Evolutionary conservation across 257 asterid genomes (phyloP), one percentile per base, ranked within the genome.

Genomic region (Coffea eugenioides): DNA sequence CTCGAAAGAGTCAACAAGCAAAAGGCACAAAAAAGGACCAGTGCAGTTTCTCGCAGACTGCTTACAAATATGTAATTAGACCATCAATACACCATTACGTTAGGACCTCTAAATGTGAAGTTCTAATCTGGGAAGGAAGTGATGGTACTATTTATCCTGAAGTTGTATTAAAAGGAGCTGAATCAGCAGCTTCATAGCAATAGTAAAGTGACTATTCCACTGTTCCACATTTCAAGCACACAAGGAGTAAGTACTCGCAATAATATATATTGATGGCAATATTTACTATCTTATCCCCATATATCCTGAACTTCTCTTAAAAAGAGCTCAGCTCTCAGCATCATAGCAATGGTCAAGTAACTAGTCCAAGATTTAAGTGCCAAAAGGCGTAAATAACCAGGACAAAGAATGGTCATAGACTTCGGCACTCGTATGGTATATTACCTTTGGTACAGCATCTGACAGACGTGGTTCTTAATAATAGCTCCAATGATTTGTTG

Each of bases 401-500:
- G 54, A 39, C 1, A 21, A 69, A 23, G 39, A 36, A 15, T 49
- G 39, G 67, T 48, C 34, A 1, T 10, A 49, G 9, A 71, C 57
- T 45, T 56, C 23, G 4, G 20, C 45, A 75, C 67, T 54, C 73
- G 83, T 69, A 74, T 36, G 65, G 69, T 34, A 68, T 39, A 76
- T 83, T 79, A 96, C 99, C 98, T 92, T 43, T 90, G 84, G 74
- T 77, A 77, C 72, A 94, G 87, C 78, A 80, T 89, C 80, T 89
- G 87, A 86, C 90, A 92, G 25, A 89, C 61, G 79, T 88, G 90
- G 59, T 87, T 89, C 90, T 96, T 94, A 76, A 96, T 82, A 79
- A 89, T 88, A 76, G 95, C 89, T 84, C 99, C 99, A 73, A 94
- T 94, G 45, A 94, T 86, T 85, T 96, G 99, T 77, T 96, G 99